Conservation (phyloP, 2,329 filamentous ascomycete genomes). For the Xylariaceae sp. region DNA sequence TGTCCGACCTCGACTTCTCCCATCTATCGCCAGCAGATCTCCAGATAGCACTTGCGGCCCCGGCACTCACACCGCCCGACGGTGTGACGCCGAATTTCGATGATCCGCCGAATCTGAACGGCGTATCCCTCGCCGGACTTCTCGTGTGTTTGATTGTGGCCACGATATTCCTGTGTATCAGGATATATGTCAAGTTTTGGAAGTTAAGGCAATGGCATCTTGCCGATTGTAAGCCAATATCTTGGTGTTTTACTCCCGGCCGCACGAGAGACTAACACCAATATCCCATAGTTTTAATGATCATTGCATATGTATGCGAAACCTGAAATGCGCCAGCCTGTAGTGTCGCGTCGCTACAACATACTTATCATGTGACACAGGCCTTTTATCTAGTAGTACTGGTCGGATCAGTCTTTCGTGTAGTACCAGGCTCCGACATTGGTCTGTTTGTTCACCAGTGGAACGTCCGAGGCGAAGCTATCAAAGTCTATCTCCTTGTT, state of each 20-base stretch:
- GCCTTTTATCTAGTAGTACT: neutral
- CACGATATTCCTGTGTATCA: neutral
- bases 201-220: slow-evolving; percentile 1
- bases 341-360: neutral
- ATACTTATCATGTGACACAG: neutral
- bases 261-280: neutral
- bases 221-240: slow-evolving; percentile 2
- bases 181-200: slow-evolving; percentile 2
- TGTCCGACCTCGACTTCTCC: slow-evolving; percentile 5
- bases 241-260: neutral
- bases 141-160: neutral
- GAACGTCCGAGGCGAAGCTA: slow-evolving; percentile 2
- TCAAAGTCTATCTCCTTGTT: slow-evolving; percentile 4
- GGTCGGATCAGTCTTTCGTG: neutral
- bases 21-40: slow-evolving; percentile 2
- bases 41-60: neutral
- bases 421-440: neutral
- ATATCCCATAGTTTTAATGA: slow-evolving; percentile 2
- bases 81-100: slow-evolving; percentile 4
- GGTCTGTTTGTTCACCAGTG: slow-evolving; percentile 6
- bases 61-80: slow-evolving; percentile 2
- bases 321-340: neutral
- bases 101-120: slow-evolving; percentile 1
- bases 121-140: neutral
- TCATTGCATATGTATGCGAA: slow-evolving; percentile 3